A percentile compares a stretch with the other conserved stretches of the same genome.
phyloP scores from a whole-genome alignment of 2,329 filamentous ascomycete species.

The Colletotrichum abscissum region DNA sequence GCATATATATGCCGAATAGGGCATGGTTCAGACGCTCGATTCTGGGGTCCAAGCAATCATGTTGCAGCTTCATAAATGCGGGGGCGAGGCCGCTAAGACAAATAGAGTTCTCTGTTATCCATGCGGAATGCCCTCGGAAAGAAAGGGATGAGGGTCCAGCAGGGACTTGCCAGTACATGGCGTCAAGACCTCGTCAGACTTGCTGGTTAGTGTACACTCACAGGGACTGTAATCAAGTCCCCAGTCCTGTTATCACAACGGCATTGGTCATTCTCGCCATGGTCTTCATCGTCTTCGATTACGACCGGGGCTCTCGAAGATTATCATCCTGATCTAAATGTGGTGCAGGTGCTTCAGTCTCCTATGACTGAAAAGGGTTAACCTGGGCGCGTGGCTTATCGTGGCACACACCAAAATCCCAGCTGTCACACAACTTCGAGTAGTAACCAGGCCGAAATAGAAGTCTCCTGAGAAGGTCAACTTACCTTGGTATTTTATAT shows the following conservation, averaged over 20 bases:
- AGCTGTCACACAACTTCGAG: neutral
- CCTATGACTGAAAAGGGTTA: neutral
- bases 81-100: neutral
- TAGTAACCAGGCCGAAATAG: neutral
- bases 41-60: neutral
- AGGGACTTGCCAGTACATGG: too few species aligned
- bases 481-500: neutral
- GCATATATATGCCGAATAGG: constrained; percentile 32
- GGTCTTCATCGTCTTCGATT: neutral
- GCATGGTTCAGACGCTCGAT: constrained; percentile 6
- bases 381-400: constrained; percentile 6
- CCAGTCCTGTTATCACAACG: neutral
- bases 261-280: too few species aligned
- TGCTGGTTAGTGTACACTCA: neutral
- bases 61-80: constrained; percentile 7
- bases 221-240: neutral
- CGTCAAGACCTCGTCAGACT: neutral
- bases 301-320: neutral
- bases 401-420: neutral
- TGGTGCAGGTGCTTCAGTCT: neutral
- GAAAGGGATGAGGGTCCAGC: neutral
- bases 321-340: neutral
- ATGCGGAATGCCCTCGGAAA: neutral
- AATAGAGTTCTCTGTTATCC: constrained; percentile 1
- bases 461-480: neutral